phyloP scores from a whole-genome alignment of 257 asterid genomes.

The Knoxia roxburghii region DNA sequence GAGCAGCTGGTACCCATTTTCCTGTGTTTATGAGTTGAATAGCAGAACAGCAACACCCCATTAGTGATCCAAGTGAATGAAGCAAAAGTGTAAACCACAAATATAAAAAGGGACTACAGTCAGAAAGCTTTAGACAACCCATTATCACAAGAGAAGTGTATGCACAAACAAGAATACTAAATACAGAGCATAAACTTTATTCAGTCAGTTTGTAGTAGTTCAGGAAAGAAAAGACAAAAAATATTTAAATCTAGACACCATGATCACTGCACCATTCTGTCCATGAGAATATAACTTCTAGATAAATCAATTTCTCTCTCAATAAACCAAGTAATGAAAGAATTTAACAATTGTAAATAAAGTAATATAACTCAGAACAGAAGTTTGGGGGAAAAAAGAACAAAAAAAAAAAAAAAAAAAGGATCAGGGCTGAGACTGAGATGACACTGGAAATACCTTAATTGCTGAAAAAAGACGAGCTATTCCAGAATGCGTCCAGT shows the following conservation, averaged over 20 bases:
- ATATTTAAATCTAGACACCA: background rate
- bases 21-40: constrained; percentile 38
- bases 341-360: background rate
- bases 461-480: constrained; percentile 97
- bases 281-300: background rate
- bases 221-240: constrained; percentile 2
- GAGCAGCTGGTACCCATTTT: constrained; percentile 92
- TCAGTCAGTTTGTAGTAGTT: background rate
- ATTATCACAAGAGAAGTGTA: background rate
- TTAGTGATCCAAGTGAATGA: constrained; percentile 2
- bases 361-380: background rate
- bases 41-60: background rate
- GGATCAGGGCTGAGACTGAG: constrained; percentile 9
- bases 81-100: background rate
- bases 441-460: constrained; percentile 48
- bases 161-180: background rate
- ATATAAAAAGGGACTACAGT: background rate
- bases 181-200: background rate
- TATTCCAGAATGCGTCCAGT: constrained; percentile 97
- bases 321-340: background rate
- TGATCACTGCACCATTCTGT: background rate
- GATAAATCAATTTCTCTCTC: background rate
- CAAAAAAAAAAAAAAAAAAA: background rate
- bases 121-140: background rate
- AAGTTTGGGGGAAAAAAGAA: no score